phyloP scores from a whole-genome alignment of 1,284 basidiomycete genomes.

The Lignosus rhinocerotis region DNA sequence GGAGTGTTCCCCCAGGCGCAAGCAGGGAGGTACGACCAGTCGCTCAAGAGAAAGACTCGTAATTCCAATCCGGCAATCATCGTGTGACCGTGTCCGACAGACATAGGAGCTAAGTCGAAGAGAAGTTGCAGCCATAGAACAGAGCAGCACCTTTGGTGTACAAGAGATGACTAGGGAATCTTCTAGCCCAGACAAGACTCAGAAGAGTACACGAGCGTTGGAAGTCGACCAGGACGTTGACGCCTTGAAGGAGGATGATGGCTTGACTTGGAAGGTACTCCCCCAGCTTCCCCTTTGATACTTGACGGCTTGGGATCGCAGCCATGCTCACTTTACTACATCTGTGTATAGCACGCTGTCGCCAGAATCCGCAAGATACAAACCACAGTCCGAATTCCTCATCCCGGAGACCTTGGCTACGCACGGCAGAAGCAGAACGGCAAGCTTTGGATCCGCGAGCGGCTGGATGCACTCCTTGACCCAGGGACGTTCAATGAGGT shows the following conservation, averaged over 20 bases:
- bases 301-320: background rate
- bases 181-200: background rate
- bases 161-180: background rate
- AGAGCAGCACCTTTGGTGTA: background rate
- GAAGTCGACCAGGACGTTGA: background rate
- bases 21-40: too few species aligned
- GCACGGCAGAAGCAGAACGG: constrained; percentile 41
- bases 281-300: background rate
- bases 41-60: background rate
- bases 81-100: constrained; percentile 3
- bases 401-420: constrained; percentile 41
- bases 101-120: background rate
- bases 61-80: constrained; percentile 11
- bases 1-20: too few species aligned
- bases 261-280: constrained; percentile 34
- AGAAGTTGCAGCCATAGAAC: background rate
- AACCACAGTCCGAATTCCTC: constrained; percentile 34
- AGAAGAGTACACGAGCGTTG: too few species aligned
- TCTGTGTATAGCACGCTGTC: constrained; percentile 32
- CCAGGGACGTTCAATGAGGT: constrained; percentile 39
- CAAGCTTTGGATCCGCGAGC: constrained; percentile 46
- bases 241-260: constrained; percentile 13
- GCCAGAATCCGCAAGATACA: constrained; percentile 36
- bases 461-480: constrained; percentile 39
- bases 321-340: background rate